Base-by-base conservation (phyloP, 2,329 filamentous ascomycete species). In the Lecanosticta acicola region DNA sequence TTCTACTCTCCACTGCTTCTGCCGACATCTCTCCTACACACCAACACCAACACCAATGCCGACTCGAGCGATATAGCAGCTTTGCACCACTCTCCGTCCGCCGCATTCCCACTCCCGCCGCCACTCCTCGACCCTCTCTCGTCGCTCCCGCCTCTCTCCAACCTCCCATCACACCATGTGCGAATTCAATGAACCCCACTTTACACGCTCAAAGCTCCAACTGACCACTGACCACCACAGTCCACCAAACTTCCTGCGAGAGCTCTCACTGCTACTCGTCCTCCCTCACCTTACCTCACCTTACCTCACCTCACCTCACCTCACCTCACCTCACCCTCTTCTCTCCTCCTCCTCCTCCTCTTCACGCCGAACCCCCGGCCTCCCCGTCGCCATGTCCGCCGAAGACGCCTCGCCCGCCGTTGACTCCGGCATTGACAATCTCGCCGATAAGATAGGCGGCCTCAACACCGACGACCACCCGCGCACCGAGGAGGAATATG, bases 401-500 rank as follows among this genome's bases (percentile, higher is more conserved):
- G 59, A 63, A 49, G 59, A 62, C 44, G 43, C 50, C 16, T 55
- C 59, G 19, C 53, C 53, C 43, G 51, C 47, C 32, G 40, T 59
- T 36, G 61, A 64, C 54, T 56, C 55, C 34, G 57, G 57, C 53
- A 51, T 64, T 46, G 59, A 63, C 50, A 46, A 57, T 46, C 55
- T 73, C 51, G 57, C 64, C 58, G 69, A 73, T 40, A 65, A 67
- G 50, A 51, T 74, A 49, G 65, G 68, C 46, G 61, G 61, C 43
- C 56, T 71, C 40, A 67, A 64, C 59, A 60, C 68, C 38, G 67
- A 70, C 53, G 85, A 86, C 57, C 87, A 91, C 50, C 91, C 88
- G 61, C 93, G 91, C 74, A 94, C 91, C 48, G 93, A 98, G 60
- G 90, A 97, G 67, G 93, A 98, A 70, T 98, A 98, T 66, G 89